Conservation (phyloP, 2,329 filamentous ascomycete species). For the Cordyceps farinosa region DNA sequence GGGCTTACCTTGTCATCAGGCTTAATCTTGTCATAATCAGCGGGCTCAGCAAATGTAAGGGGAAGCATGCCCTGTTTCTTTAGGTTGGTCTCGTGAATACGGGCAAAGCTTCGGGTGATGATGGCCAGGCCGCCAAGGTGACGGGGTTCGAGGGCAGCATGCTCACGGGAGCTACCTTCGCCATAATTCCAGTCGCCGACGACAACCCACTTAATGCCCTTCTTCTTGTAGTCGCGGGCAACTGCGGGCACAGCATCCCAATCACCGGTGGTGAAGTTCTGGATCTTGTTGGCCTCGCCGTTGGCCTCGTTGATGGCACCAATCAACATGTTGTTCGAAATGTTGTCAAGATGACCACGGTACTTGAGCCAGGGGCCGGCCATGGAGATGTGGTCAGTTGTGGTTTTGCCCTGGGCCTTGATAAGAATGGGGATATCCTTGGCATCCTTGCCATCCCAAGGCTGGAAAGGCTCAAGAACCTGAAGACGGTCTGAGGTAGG, state of each 20-base stretch:
- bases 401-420: slow-evolving; percentile 95
- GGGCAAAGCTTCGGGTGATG: slow-evolving; percentile 91
- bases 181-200: slow-evolving; percentile 99
- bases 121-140: slow-evolving; percentile 96
- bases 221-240: slow-evolving; percentile 97
- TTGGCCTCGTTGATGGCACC: slow-evolving; percentile 96
- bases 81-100: slow-evolving; percentile 99
- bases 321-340: slow-evolving; percentile 99
- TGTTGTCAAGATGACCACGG: slow-evolving; percentile 98
- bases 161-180: slow-evolving; percentile 95
- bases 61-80: slow-evolving; percentile 99
- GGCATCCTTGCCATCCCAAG: slow-evolving; percentile 93
- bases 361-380: slow-evolving; percentile 97
- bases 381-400: slow-evolving; percentile 96
- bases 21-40: slow-evolving; percentile 96
- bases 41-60: slow-evolving; percentile 88
- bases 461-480: slow-evolving; percentile 76
- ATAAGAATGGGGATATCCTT: slow-evolving; percentile 84
- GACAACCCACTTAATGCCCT: slow-evolving; percentile 95
- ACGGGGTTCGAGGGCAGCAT: slow-evolving; percentile 94
- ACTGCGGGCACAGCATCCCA: slow-evolving; percentile 87
- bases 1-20: slow-evolving; percentile 72
- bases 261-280: slow-evolving; percentile 81
- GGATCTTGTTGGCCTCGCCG: slow-evolving; percentile 95
- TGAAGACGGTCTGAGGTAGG: slow-evolving; percentile 93